Conservation (phyloP, 2,329 filamentous ascomycete genomes). For the Apiospora sp. region DNA sequence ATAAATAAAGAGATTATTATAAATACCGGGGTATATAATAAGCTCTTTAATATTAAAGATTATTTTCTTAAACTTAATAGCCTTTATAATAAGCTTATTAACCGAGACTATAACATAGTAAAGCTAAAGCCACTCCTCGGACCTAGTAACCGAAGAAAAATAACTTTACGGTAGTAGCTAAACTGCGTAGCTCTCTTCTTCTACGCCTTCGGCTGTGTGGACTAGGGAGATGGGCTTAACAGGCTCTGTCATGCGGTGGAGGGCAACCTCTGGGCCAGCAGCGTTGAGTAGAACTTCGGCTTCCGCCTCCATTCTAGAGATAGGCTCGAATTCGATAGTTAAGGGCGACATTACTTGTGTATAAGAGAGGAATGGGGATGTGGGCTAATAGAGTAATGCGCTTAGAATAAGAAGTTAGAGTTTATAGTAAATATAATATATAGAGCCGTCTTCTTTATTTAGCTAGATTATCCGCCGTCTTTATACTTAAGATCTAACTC, state of each 20-base stretch:
- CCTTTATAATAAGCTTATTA: constrained; percentile 38
- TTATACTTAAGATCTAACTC: not conserved
- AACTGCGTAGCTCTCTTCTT: not conserved
- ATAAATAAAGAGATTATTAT: constrained; percentile 57
- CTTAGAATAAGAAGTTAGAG: not conserved
- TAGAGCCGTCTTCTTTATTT: not conserved
- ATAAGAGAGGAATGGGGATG: not conserved
- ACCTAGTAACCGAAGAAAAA: not conserved
- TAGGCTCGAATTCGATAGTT: not conserved
- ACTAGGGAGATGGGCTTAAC: not conserved
- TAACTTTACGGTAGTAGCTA: not conserved
- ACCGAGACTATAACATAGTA: constrained; percentile 34
- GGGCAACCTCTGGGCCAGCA: not conserved
- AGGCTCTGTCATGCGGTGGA: not conserved
- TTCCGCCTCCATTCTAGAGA: not conserved
- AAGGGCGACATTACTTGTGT: not conserved
- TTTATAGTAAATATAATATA: not conserved
- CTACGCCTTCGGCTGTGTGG: not conserved
- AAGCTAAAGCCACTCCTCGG: constrained; percentile 31
- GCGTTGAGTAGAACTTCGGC: not conserved
- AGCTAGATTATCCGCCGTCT: not conserved
- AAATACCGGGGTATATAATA: constrained; percentile 56
- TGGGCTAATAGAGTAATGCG: not conserved
- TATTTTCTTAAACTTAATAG: constrained; percentile 44
- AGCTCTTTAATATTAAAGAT: constrained; percentile 43